A percentile compares a stretch with the other conserved stretches of the same genome.
phyloP scores from a whole-genome alignment of 768 basidiomycete genomes.

The Leccinum subtestaceum region DNA sequence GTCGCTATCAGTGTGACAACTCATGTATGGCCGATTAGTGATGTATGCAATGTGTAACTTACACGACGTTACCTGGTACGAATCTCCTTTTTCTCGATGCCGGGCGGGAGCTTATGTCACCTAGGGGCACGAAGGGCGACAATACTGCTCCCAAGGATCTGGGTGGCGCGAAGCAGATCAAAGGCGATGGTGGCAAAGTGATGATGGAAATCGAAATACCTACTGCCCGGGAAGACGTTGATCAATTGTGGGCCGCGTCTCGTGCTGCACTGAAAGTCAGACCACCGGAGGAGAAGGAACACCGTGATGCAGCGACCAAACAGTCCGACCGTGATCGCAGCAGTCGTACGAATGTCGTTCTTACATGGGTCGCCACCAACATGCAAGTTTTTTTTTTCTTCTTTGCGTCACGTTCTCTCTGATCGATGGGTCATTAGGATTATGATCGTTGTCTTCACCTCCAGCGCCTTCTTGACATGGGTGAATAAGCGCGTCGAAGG shows the following conservation, averaged over 20 bases:
- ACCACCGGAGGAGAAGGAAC: slow-evolving; percentile 71
- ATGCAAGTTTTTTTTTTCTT: slow-evolving; percentile 47
- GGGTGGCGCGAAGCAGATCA: slow-evolving; percentile 86
- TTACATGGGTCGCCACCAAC: slow-evolving; percentile 82
- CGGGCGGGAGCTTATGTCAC: slow-evolving; percentile 4
- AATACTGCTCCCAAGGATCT: slow-evolving; percentile 86
- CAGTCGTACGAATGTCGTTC: slow-evolving; percentile 80
- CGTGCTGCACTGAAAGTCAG: slow-evolving; percentile 65
- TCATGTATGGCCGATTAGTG: slow-evolving; percentile 39
- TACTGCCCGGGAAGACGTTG: slow-evolving; percentile 81
- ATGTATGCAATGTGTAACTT: slow-evolving; percentile 95
- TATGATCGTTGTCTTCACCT: slow-evolving; percentile 75
- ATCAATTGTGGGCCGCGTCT: slow-evolving; percentile 81
- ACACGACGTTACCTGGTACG: slow-evolving; percentile 79
- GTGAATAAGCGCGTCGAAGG: slow-evolving; percentile 54
- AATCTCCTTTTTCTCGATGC: not conserved
- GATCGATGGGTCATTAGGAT: slow-evolving; percentile 37
- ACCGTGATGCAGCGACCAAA: slow-evolving; percentile 85
- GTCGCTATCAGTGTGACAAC: not conserved
- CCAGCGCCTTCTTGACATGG: slow-evolving; percentile 73
- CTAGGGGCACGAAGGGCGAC: slow-evolving; percentile 88
- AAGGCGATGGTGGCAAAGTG: slow-evolving; percentile 80
- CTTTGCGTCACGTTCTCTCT: not conserved
- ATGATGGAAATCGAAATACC: slow-evolving; percentile 85
- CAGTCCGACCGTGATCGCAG: slow-evolving; percentile 84